These are phyloP conservation scores for Puccinia brachypodii DNA, from an alignment of 1,284 basidiomycete genomes.

Conservation along the genomic window DNA sequence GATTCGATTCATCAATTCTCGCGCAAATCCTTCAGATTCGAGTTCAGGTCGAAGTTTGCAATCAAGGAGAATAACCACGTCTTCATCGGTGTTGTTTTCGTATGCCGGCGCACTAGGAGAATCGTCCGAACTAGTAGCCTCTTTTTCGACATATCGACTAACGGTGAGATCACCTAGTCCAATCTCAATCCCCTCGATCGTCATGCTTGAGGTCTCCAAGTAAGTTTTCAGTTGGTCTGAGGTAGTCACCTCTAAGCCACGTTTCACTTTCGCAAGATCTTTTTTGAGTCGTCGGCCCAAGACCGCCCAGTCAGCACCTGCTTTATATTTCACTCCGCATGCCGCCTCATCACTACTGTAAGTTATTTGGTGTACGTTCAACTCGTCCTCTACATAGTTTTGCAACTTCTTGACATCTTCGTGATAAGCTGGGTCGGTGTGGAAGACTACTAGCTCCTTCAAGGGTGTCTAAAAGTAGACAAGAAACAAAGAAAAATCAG, in stretches of 20 bases:
- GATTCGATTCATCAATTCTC: conserved; percentile 89
- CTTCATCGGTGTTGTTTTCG: conserved; percentile 86
- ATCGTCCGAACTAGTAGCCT: conserved; percentile 59
- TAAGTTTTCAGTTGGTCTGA: conserved; percentile 84
- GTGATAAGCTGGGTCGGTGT: conserved; percentile 79
- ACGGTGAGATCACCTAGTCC: conserved; percentile 86
- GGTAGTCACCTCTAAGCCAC: conserved; percentile 74
- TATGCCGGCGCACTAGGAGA: conserved; percentile 61
- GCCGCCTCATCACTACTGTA: conserved; percentile 84
- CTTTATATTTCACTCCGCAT: conserved; percentile 87
- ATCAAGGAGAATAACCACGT: conserved; percentile 91
- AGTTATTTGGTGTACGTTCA: conserved; percentile 86
- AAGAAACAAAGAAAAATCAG: not conserved
- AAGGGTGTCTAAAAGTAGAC: conserved; percentile 73
- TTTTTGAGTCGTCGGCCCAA: conserved; percentile 92
- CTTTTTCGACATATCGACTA: conserved; percentile 82
- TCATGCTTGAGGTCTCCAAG: conserved; percentile 72
- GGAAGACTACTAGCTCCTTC: conserved; percentile 91
- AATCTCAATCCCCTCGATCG: conserved; percentile 85
- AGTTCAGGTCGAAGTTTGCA: conserved; percentile 82
- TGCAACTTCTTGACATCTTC: conserved; percentile 81
- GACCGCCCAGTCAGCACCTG: conserved; percentile 91
- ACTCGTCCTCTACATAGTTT: conserved; percentile 87
- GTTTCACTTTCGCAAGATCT: conserved; percentile 86
- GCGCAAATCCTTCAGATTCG: conserved; percentile 79